Percentiles rank a stretch among this genome's conserved stretches.
Evolutionary conservation across 2,329 filamentous ascomycete genomes (phyloP).

Genomic region (Lecanicillium sp.): DNA sequence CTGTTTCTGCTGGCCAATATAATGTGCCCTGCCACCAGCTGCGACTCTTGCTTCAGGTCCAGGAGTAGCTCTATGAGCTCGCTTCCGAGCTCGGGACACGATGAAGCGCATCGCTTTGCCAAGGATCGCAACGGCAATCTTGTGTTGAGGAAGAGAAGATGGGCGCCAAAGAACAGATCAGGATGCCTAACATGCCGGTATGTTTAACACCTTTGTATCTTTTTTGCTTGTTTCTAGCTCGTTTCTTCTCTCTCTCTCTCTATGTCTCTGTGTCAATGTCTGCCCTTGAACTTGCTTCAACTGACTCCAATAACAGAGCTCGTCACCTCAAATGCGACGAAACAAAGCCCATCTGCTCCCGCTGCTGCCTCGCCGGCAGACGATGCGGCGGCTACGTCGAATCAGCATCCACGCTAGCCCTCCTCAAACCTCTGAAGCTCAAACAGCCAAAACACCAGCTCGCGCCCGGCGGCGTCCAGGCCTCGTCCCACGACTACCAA

Average conservation of each 20-base stretch:
- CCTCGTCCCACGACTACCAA: background rate
- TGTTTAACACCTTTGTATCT: no score
- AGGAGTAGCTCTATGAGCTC: no score
- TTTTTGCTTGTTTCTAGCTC: no score
- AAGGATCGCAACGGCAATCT: no score
- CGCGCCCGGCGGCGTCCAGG: conserved; percentile 1
- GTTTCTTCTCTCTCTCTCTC: no score
- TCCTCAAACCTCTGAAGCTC: no score
- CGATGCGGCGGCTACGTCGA: conserved; percentile 4
- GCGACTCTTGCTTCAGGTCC: no score
- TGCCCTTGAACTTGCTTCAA: background rate
- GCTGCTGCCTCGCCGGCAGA: conserved; percentile 3
- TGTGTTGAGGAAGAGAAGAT: background rate
- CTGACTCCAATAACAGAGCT: conserved; percentile 1
- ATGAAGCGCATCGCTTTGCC: no score
- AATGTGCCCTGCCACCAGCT: no score
- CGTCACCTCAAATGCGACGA: conserved; percentile 6
- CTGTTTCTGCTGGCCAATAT: no score
- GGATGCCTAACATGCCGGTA: conserved; percentile 8
- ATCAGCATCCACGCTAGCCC: background rate
- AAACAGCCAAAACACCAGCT: background rate
- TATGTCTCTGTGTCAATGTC: no score
- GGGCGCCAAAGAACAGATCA: conserved; percentile 3
- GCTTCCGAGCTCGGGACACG: no score
- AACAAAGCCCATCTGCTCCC: conserved; percentile 3